These are phyloP conservation scores for Ophioceras dolichostomum DNA, from an alignment of 2,329 filamentous ascomycete genomes.

Conservation along the genomic window DNA sequence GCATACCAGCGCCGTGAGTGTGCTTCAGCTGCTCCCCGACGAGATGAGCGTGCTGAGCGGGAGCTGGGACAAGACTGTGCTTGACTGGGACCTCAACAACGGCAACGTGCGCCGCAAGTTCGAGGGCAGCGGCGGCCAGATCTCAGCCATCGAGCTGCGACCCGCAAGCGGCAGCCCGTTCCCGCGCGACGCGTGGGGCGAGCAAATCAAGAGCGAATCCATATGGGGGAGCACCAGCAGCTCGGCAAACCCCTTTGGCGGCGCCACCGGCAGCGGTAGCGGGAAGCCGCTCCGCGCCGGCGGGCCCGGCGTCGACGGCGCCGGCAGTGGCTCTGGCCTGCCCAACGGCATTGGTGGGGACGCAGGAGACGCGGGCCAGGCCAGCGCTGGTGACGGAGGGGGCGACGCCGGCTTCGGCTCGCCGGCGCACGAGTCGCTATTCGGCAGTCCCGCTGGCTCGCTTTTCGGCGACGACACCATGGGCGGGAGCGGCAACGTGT, in stretches of 20 bases:
- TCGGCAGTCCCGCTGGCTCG: constrained; percentile 70
- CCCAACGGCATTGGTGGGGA: constrained; percentile 8
- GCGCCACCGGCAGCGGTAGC: constrained; percentile 7
- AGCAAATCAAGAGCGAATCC: constrained; percentile 51
- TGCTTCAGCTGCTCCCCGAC: constrained; percentile 68
- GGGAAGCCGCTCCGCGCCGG: constrained; percentile 11
- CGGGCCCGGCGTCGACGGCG: constrained; percentile 19
- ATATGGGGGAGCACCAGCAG: constrained; percentile 36
- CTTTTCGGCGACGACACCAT: constrained; percentile 69
- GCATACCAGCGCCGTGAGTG: constrained; percentile 86
- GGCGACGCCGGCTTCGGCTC: constrained; percentile 37
- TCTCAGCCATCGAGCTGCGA: constrained; percentile 76
- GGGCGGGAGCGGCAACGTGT: constrained; percentile 36
- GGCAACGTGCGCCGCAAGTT: constrained; percentile 68
- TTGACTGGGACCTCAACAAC: constrained; percentile 91
- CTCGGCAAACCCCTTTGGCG: constrained; percentile 9
- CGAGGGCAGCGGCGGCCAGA: constrained; percentile 66
- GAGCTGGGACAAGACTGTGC: constrained; percentile 90
- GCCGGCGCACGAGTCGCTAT: constrained; percentile 68
- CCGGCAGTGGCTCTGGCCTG: constrained; percentile 10
- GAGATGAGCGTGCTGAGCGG: constrained; percentile 83
- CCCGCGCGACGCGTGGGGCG: constrained; percentile 55
- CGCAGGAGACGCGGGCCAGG: constrained; percentile 16
- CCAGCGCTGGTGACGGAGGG: constrained; percentile 15
- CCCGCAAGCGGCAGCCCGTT: constrained; percentile 66